These are phyloP conservation scores for Amauroascus verrucosus DNA, from an alignment of 2,329 filamentous ascomycete genomes.

Conservation along the genomic window DNA sequence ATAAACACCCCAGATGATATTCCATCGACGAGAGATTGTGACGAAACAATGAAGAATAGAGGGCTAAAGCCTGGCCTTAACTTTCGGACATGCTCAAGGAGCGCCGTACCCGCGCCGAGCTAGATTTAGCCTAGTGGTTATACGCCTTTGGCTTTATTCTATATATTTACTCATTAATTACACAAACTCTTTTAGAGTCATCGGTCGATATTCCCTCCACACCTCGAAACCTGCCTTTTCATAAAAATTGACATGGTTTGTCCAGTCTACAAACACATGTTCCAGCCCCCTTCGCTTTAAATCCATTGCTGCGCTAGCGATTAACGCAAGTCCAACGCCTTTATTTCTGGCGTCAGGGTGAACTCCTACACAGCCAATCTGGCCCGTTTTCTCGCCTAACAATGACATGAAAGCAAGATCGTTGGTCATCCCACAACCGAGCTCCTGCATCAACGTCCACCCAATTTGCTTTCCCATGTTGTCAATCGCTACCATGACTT, in stretches of 20 bases:
- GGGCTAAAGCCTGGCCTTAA: too few species aligned
- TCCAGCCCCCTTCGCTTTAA: constrained; percentile 10
- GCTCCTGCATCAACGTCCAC: constrained; percentile 39
- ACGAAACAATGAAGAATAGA: too few species aligned
- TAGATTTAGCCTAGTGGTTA: neutral
- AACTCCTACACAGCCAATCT: constrained; percentile 39
- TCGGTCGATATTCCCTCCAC: constrained; percentile 32
- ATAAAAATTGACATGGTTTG: constrained; percentile 30
- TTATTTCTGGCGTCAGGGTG: constrained; percentile 29
- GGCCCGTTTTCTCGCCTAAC: constrained; percentile 32
- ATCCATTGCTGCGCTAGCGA: constrained; percentile 33
- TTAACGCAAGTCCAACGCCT: constrained; percentile 35
- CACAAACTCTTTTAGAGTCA: constrained; percentile 14
- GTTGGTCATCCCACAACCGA: constrained; percentile 24
- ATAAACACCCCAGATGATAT: too few species aligned
- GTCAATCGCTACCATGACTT: constrained; percentile 37
- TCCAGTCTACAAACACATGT: constrained; percentile 35
- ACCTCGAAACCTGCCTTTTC: constrained; percentile 35
- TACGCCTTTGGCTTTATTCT: neutral
- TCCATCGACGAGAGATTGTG: too few species aligned
- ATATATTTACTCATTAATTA: neutral
- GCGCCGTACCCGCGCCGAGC: neutral
- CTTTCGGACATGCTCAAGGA: too few species aligned
- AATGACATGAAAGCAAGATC: constrained; percentile 36
- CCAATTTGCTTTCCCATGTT: constrained; percentile 31